These are phyloP conservation scores for Cytospora chrysosperma DNA, from an alignment of 2,329 filamentous ascomycete genomes.

Conservation along the genomic window DNA sequence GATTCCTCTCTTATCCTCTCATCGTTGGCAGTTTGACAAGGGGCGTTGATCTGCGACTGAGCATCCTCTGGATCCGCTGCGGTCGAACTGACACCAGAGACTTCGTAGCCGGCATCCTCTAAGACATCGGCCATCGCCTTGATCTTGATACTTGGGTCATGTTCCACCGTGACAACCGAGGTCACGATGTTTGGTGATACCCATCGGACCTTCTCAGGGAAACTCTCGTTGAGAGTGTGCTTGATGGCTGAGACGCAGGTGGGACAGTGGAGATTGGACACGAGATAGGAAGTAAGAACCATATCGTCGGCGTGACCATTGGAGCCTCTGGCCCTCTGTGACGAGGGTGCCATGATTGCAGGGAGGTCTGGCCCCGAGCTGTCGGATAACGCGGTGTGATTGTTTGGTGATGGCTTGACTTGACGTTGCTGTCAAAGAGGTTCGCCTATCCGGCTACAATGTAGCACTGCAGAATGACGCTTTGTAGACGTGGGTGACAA, in stretches of 20 bases:
- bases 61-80: conserved; percentile 29
- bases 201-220: conserved; percentile 48
- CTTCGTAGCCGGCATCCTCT: conserved; percentile 58
- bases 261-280: conserved; percentile 76
- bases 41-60: conserved; percentile 25
- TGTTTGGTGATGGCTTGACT: not conserved
- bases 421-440: conserved; percentile 6
- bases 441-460: conserved; percentile 7
- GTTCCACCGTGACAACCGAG: conserved; percentile 64
- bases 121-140: conserved; percentile 46
- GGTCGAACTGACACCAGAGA: conserved; percentile 48
- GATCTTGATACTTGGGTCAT: conserved; percentile 47
- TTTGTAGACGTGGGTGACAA: not conserved
- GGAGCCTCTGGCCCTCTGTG: conserved; percentile 26
- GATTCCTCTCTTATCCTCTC: conserved; percentile 5
- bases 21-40: conserved; percentile 21
- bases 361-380: not conserved
- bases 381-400: conserved; percentile 19
- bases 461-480: conserved; percentile 9
- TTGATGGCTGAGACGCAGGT: conserved; percentile 70
- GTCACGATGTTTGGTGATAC: conserved; percentile 71
- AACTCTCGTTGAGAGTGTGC: conserved; percentile 51
- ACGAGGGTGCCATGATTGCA: conserved; percentile 28
- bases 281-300: conserved; percentile 60
- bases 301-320: conserved; percentile 7